Conservation (phyloP, 2,329 filamentous ascomycete genomes). For the Thielaviopsis musarum region DNA sequence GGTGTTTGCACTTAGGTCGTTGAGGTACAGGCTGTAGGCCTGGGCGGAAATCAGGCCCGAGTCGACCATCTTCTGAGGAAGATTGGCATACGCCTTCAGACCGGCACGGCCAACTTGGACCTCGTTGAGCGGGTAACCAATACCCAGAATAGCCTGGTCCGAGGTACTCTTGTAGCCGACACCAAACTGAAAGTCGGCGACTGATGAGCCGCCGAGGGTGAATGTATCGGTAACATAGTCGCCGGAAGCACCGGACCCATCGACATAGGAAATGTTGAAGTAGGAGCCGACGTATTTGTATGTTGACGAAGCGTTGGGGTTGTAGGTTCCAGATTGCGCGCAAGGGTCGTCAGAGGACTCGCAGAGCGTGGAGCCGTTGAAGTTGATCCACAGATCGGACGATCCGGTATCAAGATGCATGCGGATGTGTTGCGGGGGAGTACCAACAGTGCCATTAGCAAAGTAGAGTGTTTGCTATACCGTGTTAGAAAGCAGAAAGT, state of each 20-base stretch:
- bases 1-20: conserved; percentile 47
- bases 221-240: conserved; percentile 69
- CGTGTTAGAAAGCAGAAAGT: neutral
- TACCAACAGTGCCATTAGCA: conserved; percentile 45
- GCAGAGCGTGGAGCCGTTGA: conserved; percentile 44
- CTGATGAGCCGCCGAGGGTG: conserved; percentile 33
- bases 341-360: conserved; percentile 32
- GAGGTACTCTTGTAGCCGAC: conserved; percentile 48
- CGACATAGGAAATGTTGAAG: conserved; percentile 81
- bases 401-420: conserved; percentile 53
- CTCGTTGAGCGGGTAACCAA: conserved; percentile 70
- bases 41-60: conserved; percentile 45
- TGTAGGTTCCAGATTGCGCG: conserved; percentile 46
- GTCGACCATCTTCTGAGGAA: conserved; percentile 47
- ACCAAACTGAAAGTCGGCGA: conserved; percentile 51
- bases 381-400: conserved; percentile 57
- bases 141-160: conserved; percentile 61
- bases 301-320: conserved; percentile 55
- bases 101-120: conserved; percentile 46
- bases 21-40: conserved; percentile 60
- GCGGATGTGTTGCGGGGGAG: conserved; percentile 38
- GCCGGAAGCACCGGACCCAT: conserved; percentile 59
- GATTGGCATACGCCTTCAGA: conserved; percentile 43
- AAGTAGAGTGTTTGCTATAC: conserved; percentile 44
- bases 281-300: conserved; percentile 55